Evolutionary conservation across 2,329 filamentous ascomycete genomes (phyloP).

Genomic region (Xylaria sp.): DNA sequence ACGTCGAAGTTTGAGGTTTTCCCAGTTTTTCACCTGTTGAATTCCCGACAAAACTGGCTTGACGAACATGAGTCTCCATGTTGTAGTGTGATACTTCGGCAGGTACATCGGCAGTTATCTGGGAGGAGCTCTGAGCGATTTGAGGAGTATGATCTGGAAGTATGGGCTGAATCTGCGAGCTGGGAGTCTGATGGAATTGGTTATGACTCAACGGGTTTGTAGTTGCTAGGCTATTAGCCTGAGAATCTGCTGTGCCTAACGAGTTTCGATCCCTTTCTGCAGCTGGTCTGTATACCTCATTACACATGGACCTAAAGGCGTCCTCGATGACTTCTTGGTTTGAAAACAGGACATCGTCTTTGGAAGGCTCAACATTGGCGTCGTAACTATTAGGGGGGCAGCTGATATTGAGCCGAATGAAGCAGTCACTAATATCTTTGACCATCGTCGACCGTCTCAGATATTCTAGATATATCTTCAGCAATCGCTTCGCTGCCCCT

Average conservation of each 20-base stretch:
- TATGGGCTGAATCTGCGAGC: background rate
- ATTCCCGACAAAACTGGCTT: background rate
- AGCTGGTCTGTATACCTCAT: conserved; percentile 52
- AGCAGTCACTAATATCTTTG: conserved; percentile 59
- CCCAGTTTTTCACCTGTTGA: background rate
- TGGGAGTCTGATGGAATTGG: background rate
- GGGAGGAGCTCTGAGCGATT: background rate
- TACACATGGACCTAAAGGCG: conserved; percentile 60
- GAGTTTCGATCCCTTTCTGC: background rate
- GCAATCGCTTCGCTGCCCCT: conserved; percentile 70
- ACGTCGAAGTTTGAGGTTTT: conserved; percentile 6
- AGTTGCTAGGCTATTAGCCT: background rate
- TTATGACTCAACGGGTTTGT: background rate
- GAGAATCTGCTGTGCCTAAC: background rate
- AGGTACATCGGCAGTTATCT: background rate
- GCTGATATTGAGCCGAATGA: conserved; percentile 71
- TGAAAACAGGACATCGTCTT: conserved; percentile 76
- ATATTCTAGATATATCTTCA: conserved; percentile 62
- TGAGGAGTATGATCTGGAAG: background rate
- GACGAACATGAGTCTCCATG: background rate
- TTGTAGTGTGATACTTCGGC: background rate
- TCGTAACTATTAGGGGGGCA: conserved; percentile 75
- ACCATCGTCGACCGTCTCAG: conserved; percentile 48
- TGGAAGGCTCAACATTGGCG: conserved; percentile 75
- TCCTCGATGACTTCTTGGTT: conserved; percentile 60